These are phyloP conservation scores for Debaryomycetaceae sp. DNA, from an alignment of 1,139 yeast species.

Conservation along the genomic window DNA sequence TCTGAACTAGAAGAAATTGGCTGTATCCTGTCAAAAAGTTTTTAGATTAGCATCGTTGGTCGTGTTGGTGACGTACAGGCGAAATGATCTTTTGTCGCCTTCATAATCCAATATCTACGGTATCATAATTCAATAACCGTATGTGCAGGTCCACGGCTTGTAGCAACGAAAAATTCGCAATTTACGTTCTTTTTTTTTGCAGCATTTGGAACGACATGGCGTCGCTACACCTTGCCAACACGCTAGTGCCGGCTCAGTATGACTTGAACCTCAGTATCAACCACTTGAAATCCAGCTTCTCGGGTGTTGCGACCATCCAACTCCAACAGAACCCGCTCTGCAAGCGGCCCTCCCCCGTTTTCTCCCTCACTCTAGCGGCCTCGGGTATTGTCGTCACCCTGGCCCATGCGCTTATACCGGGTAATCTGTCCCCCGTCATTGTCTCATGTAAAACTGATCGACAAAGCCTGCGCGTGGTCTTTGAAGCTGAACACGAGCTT, in stretches of 20 bases:
- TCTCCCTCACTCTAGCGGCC: conserved; percentile 27
- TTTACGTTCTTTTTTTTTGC: too few species aligned
- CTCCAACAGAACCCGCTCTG: conserved; percentile 20
- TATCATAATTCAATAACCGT: too few species aligned
- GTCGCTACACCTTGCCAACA: too few species aligned
- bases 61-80: too few species aligned
- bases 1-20: too few species aligned
- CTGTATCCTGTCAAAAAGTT: too few species aligned
- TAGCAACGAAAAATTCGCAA: too few species aligned
- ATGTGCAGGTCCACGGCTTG: too few species aligned
- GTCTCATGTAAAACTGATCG: conserved; percentile 19
- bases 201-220: too few species aligned
- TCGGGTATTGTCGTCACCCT: conserved; percentile 26
- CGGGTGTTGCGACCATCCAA: conserved; percentile 31
- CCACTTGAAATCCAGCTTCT: conserved; percentile 46
- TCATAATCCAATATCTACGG: too few species aligned
- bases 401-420: conserved; percentile 8
- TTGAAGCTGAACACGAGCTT: conserved; percentile 6
- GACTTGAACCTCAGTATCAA: conserved; percentile 29
- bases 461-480: conserved; percentile 20
- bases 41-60: too few species aligned
- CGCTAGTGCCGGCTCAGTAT: conserved; percentile 33
- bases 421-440: conserved; percentile 8
- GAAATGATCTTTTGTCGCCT: too few species aligned
- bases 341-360: conserved; percentile 10